Evolutionary conservation across 1,284 basidiomycete genomes (phyloP).

Genomic region (Pseudozyma thailandica): DNA sequence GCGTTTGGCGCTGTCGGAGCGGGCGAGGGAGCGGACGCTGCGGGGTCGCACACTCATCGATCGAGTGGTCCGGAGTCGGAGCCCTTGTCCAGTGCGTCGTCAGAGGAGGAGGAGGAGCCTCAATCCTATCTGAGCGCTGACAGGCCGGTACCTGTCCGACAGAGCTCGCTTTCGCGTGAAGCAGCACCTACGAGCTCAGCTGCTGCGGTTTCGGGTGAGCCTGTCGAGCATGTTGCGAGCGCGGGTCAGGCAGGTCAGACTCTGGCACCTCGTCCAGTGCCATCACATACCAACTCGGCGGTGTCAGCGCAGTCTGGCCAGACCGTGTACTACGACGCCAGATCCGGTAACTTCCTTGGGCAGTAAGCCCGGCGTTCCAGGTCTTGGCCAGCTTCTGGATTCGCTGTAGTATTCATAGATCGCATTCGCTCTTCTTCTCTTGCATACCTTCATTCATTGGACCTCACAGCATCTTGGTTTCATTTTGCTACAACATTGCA

Average conservation of each 20-base stretch:
- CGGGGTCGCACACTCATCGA: not conserved
- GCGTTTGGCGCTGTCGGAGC: conserved; percentile 34
- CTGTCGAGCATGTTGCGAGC: conserved; percentile 10
- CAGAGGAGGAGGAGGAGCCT: conserved; percentile 9
- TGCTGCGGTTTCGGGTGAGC: conserved; percentile 1
- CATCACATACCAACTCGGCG: conserved; percentile 24
- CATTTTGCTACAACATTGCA: too few species aligned
- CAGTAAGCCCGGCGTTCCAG: not conserved
- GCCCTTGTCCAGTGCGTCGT: conserved; percentile 20
- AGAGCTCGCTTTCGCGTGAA: conserved; percentile 14
- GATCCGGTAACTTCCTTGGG: not conserved
- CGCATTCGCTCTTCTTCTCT: too few species aligned
- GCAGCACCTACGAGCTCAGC: not conserved
- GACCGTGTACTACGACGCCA: conserved; percentile 37
- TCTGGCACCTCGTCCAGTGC: conserved; percentile 7
- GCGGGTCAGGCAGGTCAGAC: not conserved
- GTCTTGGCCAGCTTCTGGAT: too few species aligned
- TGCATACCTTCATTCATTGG: too few species aligned
- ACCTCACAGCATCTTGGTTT: too few species aligned
- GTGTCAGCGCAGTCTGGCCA: conserved; percentile 36
- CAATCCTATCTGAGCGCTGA: not conserved
- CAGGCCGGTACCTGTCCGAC: not conserved
- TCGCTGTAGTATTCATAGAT: too few species aligned
- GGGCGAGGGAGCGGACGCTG: not conserved
- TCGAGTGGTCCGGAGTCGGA: conserved; percentile 10